A percentile compares a stretch with the other conserved stretches of the same genome.
phyloP scores from a whole-genome alignment of 176 grass and related monocot genomes.

The Aegilops sharonensis region DNA sequence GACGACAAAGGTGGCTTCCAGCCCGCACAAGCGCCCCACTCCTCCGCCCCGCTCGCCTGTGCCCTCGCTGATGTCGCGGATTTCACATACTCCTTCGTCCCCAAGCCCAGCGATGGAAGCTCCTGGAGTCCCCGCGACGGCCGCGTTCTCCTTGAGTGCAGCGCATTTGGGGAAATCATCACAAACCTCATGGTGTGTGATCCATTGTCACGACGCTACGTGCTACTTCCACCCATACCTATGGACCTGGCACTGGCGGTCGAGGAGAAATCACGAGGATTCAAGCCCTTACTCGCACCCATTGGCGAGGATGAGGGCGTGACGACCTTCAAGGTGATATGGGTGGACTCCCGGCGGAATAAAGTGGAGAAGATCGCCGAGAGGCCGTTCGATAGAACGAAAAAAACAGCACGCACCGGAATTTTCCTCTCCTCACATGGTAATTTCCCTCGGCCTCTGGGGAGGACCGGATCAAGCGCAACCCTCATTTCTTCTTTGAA shows the following conservation, averaged over 20 bases:
- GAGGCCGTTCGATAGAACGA: too few relatives aligned
- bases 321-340: not conserved
- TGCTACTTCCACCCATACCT: not conserved
- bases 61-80: not conserved
- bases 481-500: too few relatives aligned
- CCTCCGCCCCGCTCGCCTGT: too few relatives aligned
- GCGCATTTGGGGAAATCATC: too few relatives aligned
- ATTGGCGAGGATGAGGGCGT: not conserved
- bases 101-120: not conserved
- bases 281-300: not conserved
- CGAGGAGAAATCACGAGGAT: not conserved
- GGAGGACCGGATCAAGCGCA: too few relatives aligned
- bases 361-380: too few relatives aligned
- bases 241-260: not conserved
- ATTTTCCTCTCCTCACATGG: too few relatives aligned
- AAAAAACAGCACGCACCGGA: too few relatives aligned
- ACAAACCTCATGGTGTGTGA: not conserved
- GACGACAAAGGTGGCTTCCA: too few relatives aligned
- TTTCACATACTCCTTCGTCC: not conserved
- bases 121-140: not conserved
- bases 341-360: too few relatives aligned
- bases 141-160: not conserved
- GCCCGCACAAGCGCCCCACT: too few relatives aligned
- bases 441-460: too few relatives aligned
- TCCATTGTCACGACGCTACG: not conserved